These are phyloP conservation scores for Massarina eburnea DNA, from an alignment of 2,329 filamentous ascomycete genomes.

Conservation along the genomic window DNA sequence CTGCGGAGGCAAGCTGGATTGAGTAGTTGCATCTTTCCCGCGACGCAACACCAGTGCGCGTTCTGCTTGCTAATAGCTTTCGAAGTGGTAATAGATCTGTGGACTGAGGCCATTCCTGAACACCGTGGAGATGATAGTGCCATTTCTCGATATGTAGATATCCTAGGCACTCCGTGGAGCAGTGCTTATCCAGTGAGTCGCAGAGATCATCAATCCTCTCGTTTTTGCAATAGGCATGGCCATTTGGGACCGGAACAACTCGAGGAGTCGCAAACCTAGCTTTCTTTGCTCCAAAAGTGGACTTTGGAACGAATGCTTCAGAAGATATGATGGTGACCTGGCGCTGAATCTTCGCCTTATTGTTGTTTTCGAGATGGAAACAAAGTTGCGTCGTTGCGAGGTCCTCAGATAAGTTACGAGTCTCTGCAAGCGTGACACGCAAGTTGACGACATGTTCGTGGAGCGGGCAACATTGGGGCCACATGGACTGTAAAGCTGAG, in stretches of 20 bases:
- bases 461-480: slow-evolving; percentile 1
- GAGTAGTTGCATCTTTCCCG: slow-evolving; percentile 4
- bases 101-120: slow-evolving; percentile 1
- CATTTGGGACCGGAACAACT: not conserved
- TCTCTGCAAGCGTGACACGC: not conserved
- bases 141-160: slow-evolving; percentile 1
- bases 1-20: slow-evolving; percentile 5
- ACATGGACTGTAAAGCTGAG: slow-evolving; percentile 4
- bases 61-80: not conserved
- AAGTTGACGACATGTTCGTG: slow-evolving; percentile 4
- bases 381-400: not conserved
- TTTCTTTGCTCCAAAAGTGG: not conserved
- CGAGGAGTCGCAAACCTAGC: not conserved
- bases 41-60: not conserved
- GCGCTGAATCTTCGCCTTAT: not conserved
- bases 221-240: not conserved
- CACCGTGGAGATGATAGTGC: slow-evolving; percentile 7
- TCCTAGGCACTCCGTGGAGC: slow-evolving; percentile 1
- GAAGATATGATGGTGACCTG: not conserved
- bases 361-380: slow-evolving; percentile 1
- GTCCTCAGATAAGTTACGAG: not conserved
- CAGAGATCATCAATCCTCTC: not conserved
- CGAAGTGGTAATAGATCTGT: not conserved
- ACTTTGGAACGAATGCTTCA: not conserved
- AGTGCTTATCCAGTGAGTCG: not conserved